Evolutionary conservation across 2,329 filamentous ascomycete genomes (phyloP).

Genomic region (Pseudophaeomoniella oleicola): DNA sequence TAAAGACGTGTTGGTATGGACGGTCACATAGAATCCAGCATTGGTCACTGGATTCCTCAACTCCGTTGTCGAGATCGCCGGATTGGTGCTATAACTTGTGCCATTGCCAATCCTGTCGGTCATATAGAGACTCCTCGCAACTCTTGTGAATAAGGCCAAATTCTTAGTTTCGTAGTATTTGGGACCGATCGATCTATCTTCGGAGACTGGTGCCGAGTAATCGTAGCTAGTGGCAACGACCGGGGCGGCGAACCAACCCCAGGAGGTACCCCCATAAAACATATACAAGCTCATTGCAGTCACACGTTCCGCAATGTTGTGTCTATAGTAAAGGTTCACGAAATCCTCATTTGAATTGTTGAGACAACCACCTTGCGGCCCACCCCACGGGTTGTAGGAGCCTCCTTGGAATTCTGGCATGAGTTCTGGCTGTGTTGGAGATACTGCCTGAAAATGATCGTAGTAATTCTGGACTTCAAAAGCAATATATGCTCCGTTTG

Average conservation of each 20-base stretch:
- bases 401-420: constrained; percentile 48
- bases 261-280: constrained; percentile 51
- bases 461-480: constrained; percentile 37
- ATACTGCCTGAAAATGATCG: constrained; percentile 28
- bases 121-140: constrained; percentile 41
- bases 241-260: constrained; percentile 44
- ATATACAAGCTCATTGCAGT: constrained; percentile 50
- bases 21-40: constrained; percentile 44
- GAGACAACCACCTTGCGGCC: constrained; percentile 40
- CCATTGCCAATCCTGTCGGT: constrained; percentile 36
- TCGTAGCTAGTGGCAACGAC: constrained; percentile 48
- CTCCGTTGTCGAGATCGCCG: constrained; percentile 37
- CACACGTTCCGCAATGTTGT: constrained; percentile 45
- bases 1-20: constrained; percentile 39
- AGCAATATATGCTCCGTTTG: constrained; percentile 43
- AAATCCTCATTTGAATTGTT: constrained; percentile 43
- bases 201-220: constrained; percentile 47
- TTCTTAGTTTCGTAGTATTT: constrained; percentile 53
- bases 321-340: constrained; percentile 49
- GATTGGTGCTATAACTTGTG: constrained; percentile 36
- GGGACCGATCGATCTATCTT: constrained; percentile 40
- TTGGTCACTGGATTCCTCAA: constrained; percentile 44
- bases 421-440: constrained; percentile 32
- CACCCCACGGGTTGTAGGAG: constrained; percentile 47
- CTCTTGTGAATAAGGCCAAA: constrained; percentile 43